A percentile compares a stretch with the other conserved stretches of the same genome.
These are phyloP conservation scores for Globisporangium viniferum DNA, from an alignment of 352 stramenopile genomes.

Conservation along the genomic window DNA sequence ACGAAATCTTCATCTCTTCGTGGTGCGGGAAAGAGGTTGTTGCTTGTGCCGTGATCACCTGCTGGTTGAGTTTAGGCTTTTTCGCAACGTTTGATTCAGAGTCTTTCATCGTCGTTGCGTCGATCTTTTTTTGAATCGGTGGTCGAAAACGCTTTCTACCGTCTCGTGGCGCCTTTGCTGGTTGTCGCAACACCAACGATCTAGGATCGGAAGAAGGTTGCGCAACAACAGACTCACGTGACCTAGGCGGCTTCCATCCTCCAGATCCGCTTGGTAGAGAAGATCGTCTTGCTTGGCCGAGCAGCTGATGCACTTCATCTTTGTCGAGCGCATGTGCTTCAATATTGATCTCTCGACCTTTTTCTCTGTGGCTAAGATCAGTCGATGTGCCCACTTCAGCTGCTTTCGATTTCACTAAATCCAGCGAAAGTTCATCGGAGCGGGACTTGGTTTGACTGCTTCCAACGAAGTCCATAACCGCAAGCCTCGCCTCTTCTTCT, in stretches of 20 bases:
- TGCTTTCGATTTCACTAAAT: background rate
- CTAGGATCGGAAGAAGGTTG: background rate
- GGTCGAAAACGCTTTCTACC: slow-evolving; percentile 36
- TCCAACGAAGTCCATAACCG: background rate
- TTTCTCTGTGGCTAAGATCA: background rate
- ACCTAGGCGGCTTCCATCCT: slow-evolving; percentile 1
- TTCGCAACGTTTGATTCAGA: slow-evolving; percentile 14
- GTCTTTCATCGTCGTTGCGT: slow-evolving; percentile 9
- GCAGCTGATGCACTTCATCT: background rate
- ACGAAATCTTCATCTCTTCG: slow-evolving; percentile 55
- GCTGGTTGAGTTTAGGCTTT: slow-evolving; percentile 18
- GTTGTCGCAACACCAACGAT: slow-evolving; percentile 1
- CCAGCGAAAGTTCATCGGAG: background rate
- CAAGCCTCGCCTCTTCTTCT: background rate
- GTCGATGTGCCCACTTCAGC: background rate
- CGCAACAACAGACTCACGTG: background rate
- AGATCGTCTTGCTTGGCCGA: background rate
- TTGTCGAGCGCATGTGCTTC: background rate
- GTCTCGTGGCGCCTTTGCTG: slow-evolving; percentile 8
- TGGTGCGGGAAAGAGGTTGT: slow-evolving; percentile 16
- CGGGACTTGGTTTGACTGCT: background rate
- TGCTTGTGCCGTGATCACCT: background rate
- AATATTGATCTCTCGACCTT: too few relatives aligned
- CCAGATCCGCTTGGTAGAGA: background rate
- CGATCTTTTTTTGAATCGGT: slow-evolving; percentile 35